Evolutionary conservation across 352 stramenopile genomes (phyloP).

Genomic region (Phytophthora pseudosyringae): DNA sequence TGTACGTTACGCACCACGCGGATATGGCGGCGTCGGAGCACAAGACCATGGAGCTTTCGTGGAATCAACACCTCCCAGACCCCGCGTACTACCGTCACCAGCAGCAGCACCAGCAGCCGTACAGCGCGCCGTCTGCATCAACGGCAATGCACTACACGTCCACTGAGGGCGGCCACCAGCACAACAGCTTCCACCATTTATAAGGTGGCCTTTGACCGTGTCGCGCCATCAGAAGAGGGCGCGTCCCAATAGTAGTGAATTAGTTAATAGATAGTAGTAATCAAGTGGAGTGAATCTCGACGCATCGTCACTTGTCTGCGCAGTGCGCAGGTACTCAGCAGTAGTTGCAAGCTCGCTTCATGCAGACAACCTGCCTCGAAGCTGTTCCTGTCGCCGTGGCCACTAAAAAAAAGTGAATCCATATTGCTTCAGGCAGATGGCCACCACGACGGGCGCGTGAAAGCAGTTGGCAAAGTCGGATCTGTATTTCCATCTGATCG

Average conservation of each 20-base stretch:
- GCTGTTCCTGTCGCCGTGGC: neutral
- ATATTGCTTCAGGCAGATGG: slow-evolving; percentile 19
- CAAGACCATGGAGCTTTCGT: slow-evolving; percentile 37
- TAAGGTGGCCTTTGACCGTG: slow-evolving; percentile 18
- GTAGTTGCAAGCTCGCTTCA: neutral
- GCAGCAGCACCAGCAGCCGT: slow-evolving; percentile 14
- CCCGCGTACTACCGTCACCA: slow-evolving; percentile 19
- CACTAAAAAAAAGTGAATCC: slow-evolving; percentile 16
- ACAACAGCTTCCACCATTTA: slow-evolving; percentile 33
- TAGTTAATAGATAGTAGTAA: slow-evolving; percentile 41
- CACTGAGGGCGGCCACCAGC: slow-evolving; percentile 13
- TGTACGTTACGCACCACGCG: slow-evolving; percentile 27
- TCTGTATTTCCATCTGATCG: slow-evolving; percentile 33
- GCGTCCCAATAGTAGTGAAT: slow-evolving; percentile 28
- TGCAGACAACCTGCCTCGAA: neutral
- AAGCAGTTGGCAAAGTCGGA: slow-evolving; percentile 21
- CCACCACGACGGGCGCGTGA: slow-evolving; percentile 9
- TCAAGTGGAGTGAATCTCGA: slow-evolving; percentile 27
- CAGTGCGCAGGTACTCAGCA: neutral
- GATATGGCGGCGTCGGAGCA: slow-evolving; percentile 27
- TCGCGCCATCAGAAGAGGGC: slow-evolving; percentile 15
- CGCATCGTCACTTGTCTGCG: neutral
- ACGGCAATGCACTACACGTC: slow-evolving; percentile 21
- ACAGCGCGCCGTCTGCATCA: slow-evolving; percentile 13
- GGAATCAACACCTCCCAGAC: slow-evolving; percentile 29